phyloP scores from a whole-genome alignment of 371 early-diverging fungal genomes.

The Sporodiniella umbellata region DNA sequence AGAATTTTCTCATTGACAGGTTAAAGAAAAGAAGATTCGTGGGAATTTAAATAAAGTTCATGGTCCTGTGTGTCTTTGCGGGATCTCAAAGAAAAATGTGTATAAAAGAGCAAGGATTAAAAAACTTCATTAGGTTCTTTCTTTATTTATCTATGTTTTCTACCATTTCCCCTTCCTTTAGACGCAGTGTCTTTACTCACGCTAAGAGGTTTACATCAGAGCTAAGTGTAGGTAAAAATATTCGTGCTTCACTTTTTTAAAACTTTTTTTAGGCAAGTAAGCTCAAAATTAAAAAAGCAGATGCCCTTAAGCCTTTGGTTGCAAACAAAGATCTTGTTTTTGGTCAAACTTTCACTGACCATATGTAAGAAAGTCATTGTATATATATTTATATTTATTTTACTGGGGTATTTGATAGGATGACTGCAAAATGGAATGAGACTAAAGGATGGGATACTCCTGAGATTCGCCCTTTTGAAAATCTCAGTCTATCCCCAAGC shows the following conservation, averaged over 20 bases:
- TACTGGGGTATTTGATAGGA: slow-evolving; percentile 23
- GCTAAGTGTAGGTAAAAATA: slow-evolving; percentile 14
- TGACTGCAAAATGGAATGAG: slow-evolving; percentile 76
- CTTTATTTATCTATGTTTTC: slow-evolving; percentile 11
- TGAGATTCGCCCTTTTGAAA: slow-evolving; percentile 76
- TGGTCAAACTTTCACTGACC: slow-evolving; percentile 90
- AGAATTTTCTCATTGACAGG: too few species aligned
- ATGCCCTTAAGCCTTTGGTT: slow-evolving; percentile 56
- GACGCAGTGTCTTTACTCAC: slow-evolving; percentile 8
- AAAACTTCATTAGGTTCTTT: not conserved
- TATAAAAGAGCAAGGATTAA: not conserved
- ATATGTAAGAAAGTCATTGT: slow-evolving; percentile 80
- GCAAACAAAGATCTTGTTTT: slow-evolving; percentile 84
- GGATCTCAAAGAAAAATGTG: too few species aligned
- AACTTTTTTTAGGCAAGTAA: slow-evolving; percentile 41
- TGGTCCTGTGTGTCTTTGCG: too few species aligned
- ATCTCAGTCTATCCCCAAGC: slow-evolving; percentile 79
- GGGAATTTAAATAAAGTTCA: not conserved
- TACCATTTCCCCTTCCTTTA: slow-evolving; percentile 7
- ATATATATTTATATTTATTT: not conserved
- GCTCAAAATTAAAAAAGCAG: slow-evolving; percentile 37
- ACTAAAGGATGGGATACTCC: slow-evolving; percentile 78
- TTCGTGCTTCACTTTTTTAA: not conserved
- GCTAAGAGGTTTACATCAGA: slow-evolving; percentile 18
- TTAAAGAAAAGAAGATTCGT: too few species aligned